Evolutionary conservation across 2,329 filamentous ascomycete species (phyloP), one percentile per base, ranked within the genome.

Genomic region (Diaporthe velutina): DNA sequence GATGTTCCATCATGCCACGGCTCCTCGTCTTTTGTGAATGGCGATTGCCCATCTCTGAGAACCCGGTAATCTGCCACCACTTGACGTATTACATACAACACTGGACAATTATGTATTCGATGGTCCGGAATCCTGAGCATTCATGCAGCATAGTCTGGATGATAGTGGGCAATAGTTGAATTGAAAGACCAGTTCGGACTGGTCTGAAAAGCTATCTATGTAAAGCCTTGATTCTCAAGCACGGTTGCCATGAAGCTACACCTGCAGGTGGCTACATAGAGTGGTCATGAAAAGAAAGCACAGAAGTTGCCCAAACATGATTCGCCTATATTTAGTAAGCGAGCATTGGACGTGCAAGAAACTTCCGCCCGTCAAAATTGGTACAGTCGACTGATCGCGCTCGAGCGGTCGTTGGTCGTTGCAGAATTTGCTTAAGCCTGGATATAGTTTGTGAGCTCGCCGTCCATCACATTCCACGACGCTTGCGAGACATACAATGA

Each of bases 381-480:
- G 57, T 35, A 19, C 8, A 17, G 38, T 3, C 10, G 15, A 22
- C 17, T 50, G 40, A n/a, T 25, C 7, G n/a, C n/a, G n/a, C n/a
- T n/a, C n/a, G n/a, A n/a, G n/a, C n/a, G n/a, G n/a, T n/a, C n/a
- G n/a, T 9, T 2, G 17, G 10, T 7, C 1, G 2, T 48, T 22
- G 28, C 22, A 50, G 19, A 40, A n/a, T n/a, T 50, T 66, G 17
- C 42, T 66, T 17, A 66, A 50, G 60, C 60, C 60, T 66, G 30
- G 4, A 58, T 60, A 60, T 10, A 9, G 2, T 25, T 33, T 25
- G 57, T 60, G 12, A 60, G 57, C 57, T 25, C n/a, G 13, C 12
- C 10, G 8, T 17, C 5, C 33, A 40, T 25, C 19, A 9, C 22
- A 17, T 22, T 22, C 9, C 1, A 7, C 33, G 40, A 7, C 35